Conservation (phyloP, 2,329 filamentous ascomycete species). For the Aureobasidium sp. region DNA sequence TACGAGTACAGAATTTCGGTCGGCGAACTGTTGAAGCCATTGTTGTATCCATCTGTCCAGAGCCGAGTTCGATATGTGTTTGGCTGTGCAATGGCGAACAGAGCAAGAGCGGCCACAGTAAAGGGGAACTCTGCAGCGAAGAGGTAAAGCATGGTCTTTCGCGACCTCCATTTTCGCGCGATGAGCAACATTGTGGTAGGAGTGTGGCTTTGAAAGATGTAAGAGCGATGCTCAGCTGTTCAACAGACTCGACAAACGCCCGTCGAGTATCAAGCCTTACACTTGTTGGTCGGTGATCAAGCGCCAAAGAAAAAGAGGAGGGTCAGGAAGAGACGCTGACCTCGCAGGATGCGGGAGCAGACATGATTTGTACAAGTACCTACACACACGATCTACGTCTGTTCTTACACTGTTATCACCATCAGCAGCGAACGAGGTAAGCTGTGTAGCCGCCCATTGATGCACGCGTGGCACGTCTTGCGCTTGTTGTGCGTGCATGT, state of each 20-base stretch:
- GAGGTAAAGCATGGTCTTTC: constrained; percentile 47
- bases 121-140: constrained; percentile 60
- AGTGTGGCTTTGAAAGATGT: background rate
- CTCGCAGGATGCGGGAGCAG: background rate
- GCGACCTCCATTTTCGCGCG: constrained; percentile 49
- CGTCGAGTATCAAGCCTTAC: background rate
- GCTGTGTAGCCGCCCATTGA: constrained; percentile 12
- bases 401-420: background rate
- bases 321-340: background rate
- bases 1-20: constrained; percentile 63
- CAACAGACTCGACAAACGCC: background rate
- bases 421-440: constrained; percentile 8
- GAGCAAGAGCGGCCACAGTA: constrained; percentile 58
- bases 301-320: background rate
- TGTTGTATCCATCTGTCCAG: constrained; percentile 64
- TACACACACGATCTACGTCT: background rate
- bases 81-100: constrained; percentile 68
- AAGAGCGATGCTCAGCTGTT: background rate
- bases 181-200: constrained; percentile 25
- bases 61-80: constrained; percentile 64
- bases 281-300: background rate
- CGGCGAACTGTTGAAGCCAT: constrained; percentile 70
- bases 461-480: background rate
- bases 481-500: constrained; percentile 4
- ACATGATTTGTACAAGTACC: constrained; percentile 9